Evolutionary conservation across 108 stramenopile species (phyloP).

Genomic region (Bacterosira constricta): DNA sequence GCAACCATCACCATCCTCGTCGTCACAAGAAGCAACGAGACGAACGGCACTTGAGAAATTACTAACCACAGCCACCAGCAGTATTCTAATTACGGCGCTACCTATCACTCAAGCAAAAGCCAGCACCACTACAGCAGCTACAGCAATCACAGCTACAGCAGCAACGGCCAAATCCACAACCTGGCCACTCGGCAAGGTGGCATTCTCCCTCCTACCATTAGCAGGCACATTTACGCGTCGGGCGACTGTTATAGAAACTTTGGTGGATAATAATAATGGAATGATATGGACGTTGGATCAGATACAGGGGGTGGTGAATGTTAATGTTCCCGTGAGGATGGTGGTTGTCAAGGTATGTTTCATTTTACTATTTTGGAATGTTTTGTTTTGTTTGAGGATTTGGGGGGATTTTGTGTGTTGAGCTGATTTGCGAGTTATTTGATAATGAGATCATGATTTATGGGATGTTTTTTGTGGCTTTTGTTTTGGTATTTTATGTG

Average conservation of each 20-base stretch:
- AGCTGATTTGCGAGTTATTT: no score
- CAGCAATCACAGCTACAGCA: background rate
- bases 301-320: constrained; percentile 91
- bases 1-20: no score
- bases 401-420: no score
- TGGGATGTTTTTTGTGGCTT: no score
- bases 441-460: no score
- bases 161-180: constrained; percentile 12
- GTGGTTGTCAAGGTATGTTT: constrained; percentile 71
- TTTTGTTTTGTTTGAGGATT: background rate
- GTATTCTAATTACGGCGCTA: no score
- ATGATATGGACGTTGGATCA: constrained; percentile 93
- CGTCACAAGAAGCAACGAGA: no score
- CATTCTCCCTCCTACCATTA: constrained; percentile 77
- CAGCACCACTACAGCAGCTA: background rate
- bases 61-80: no score
- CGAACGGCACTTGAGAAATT: no score
- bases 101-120: no score
- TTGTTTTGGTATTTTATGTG: no score
- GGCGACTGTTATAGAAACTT: constrained; percentile 60
- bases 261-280: constrained; percentile 13
- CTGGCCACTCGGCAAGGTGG: constrained; percentile 87
- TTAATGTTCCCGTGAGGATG: constrained; percentile 91
- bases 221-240: constrained; percentile 73
- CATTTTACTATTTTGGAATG: background rate